phyloP scores from a whole-genome alignment of 192 early-diverging fungal genomes.

The Podila epicladia region DNA sequence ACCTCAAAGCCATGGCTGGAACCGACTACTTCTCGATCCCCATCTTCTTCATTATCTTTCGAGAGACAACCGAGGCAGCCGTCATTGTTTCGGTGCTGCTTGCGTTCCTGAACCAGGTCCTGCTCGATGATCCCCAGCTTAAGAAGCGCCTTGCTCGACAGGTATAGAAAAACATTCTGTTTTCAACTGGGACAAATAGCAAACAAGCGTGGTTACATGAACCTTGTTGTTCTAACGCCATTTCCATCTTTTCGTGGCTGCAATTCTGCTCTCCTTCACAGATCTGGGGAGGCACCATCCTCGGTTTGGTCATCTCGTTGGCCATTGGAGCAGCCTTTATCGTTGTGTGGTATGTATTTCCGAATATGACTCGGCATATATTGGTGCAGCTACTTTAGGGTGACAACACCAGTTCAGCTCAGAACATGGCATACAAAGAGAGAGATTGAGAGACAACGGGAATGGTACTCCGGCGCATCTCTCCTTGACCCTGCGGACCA shows the following conservation, averaged over 20 bases:
- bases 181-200: constrained; percentile 33
- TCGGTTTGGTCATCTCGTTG: constrained; percentile 73
- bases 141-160: constrained; percentile 25
- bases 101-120: constrained; percentile 61
- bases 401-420: no score
- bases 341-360: constrained; percentile 73
- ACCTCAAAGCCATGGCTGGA: background rate
- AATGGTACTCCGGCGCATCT: no score
- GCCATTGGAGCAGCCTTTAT: constrained; percentile 82
- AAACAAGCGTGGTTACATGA: background rate
- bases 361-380: background rate
- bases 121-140: constrained; percentile 13
- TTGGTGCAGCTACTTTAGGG: no score
- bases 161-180: constrained; percentile 2
- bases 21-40: constrained; percentile 52
- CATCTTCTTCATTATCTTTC: constrained; percentile 79
- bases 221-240: no score
- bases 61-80: constrained; percentile 87
- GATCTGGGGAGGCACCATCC: constrained; percentile 76
- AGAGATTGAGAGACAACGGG: no score
- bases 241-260: background rate
- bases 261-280: constrained; percentile 51
- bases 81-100: constrained; percentile 88
- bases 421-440: no score
- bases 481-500: no score